Percentiles rank a stretch among this genome's conserved stretches.
Evolutionary conservation across 345 rosid species (phyloP).

Genomic region (Odontarrhena argentea): DNA sequence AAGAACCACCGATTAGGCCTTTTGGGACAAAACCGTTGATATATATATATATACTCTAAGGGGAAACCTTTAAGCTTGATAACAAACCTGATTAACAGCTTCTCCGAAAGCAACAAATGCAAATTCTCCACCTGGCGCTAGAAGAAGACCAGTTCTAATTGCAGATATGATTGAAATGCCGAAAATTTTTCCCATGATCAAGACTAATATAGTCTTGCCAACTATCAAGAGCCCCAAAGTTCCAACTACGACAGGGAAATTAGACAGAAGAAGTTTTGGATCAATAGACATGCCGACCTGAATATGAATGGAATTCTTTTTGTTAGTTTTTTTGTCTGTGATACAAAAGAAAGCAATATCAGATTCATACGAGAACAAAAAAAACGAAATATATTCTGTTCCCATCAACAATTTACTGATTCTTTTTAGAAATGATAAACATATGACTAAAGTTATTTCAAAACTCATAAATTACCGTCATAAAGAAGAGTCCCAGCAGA

Average conservation of each 20-base stretch:
- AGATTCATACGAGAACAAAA: neutral
- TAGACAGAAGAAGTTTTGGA: constrained; percentile 90
- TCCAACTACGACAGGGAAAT: constrained; percentile 81
- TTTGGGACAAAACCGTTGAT: neutral
- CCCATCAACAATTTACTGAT: constrained; percentile 3
- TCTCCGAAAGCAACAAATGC: constrained; percentile 99
- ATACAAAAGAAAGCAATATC: constrained; percentile 17
- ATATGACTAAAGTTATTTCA: neutral
- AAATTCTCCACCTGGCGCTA: constrained; percentile 99
- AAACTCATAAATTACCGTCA: constrained; percentile 70
- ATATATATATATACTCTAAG: neutral
- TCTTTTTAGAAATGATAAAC: constrained; percentile 21
- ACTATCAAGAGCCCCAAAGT: constrained; percentile 77
- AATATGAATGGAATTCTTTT: constrained; percentile 39
- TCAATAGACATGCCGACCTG: constrained; percentile 99
- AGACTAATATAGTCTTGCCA: constrained; percentile 82
- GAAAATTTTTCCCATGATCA: constrained; percentile 73
- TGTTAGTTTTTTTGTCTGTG: constrained; percentile 38
- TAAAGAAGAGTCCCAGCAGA: constrained; percentile 96
- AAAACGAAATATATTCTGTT: neutral
- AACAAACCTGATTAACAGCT: constrained; percentile 91
- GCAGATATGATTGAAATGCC: constrained; percentile 91
- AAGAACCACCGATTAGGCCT: constrained; percentile 36
- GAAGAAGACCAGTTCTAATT: constrained; percentile 88
- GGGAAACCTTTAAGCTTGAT: neutral